Base-by-base conservation (phyloP, 2,329 filamentous ascomycete genomes). In the Colletotrichum sp. region DNA sequence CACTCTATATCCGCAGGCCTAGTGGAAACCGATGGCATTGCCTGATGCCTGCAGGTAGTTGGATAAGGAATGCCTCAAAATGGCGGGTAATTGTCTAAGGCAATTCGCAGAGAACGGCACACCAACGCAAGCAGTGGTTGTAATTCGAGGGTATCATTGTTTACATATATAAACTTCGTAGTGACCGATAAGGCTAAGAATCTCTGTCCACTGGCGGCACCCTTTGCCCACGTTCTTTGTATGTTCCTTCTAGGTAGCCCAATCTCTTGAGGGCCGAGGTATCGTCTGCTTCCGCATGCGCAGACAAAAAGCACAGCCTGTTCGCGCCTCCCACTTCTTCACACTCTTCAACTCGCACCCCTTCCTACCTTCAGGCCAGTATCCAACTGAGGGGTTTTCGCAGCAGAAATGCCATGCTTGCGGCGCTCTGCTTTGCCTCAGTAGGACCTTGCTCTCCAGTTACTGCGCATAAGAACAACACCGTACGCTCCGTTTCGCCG, bases 61-160 rank as follows among this genome's bases (percentile, higher is more conserved):
- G 39, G 39, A 18, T n/a, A 43, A 43, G 39, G 39, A 18, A n/a
- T 18, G 18, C 39, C 16, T n/a, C 39, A 18, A 43, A 5, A n/a
- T 43, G 39, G 39, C 39, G 39, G 39, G 39, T n/a, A 43, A 16
- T n/a, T n/a, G 39, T 43, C 10, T 43, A 18, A 43, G 5, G 18
- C 39, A 8, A n/a, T 43, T n/a, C 16, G 39, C 18, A n/a, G 16
- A 43, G 16, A 43, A 43, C 39, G 16, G 16, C 18, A 43, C 18
- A n/a, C 18, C 39, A n/a, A 43, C 18, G 18, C 39, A 43, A n/a
- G 18, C 39, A 43, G 39, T n/a, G 22, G 28, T 15, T 55, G n/a
- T 22, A 67, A 67, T 67, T 67, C 48, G 16, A 61, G 66, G 66
- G 66, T 70, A 70, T 70, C 55, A 61, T 70, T 32, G 61, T 70